Evolutionary conservation across 2,329 filamentous ascomycete genomes (phyloP).

Genomic region (Xylaria sp.): DNA sequence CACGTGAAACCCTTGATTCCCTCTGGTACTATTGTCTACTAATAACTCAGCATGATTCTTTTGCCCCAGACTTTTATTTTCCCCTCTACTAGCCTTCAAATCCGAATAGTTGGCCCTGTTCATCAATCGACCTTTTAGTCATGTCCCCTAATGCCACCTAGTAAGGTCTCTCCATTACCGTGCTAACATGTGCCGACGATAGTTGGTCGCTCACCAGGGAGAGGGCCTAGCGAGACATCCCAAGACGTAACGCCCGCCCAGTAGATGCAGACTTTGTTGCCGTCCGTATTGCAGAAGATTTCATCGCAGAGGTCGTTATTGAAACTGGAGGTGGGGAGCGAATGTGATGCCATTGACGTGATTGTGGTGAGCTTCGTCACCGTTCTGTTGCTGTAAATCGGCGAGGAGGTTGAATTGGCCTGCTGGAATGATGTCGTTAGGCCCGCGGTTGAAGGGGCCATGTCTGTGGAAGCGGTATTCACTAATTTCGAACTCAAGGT

Average conservation of each 20-base stretch:
- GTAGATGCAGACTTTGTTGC: slow-evolving; percentile 46
- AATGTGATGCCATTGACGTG: slow-evolving; percentile 13
- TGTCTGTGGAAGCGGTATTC: not conserved
- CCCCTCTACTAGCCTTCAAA: not conserved
- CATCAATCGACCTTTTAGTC: not conserved
- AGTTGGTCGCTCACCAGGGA: slow-evolving; percentile 45
- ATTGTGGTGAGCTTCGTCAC: slow-evolving; percentile 16
- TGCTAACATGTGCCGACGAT: slow-evolving; percentile 41
- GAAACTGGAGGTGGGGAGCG: slow-evolving; percentile 14
- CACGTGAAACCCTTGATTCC: slow-evolving; percentile 4
- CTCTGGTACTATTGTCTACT: not conserved
- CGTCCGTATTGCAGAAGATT: slow-evolving; percentile 42
- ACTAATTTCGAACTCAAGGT: not conserved
- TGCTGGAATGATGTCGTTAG: not conserved
- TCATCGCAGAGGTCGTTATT: slow-evolving; percentile 41
- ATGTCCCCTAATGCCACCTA: not conserved
- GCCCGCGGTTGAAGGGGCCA: not conserved
- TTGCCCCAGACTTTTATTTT: no score
- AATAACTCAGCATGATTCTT: not conserved
- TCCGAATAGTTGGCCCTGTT: not conserved
- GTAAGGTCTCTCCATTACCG: not conserved
- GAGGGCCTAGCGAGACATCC: slow-evolving; percentile 44
- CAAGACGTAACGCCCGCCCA: slow-evolving; percentile 49
- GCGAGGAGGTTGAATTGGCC: slow-evolving; percentile 13
- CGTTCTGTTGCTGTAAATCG: not conserved